Base-by-base conservation (phyloP, 805 yeast species). In the Saccharomycopsis javanensis region DNA sequence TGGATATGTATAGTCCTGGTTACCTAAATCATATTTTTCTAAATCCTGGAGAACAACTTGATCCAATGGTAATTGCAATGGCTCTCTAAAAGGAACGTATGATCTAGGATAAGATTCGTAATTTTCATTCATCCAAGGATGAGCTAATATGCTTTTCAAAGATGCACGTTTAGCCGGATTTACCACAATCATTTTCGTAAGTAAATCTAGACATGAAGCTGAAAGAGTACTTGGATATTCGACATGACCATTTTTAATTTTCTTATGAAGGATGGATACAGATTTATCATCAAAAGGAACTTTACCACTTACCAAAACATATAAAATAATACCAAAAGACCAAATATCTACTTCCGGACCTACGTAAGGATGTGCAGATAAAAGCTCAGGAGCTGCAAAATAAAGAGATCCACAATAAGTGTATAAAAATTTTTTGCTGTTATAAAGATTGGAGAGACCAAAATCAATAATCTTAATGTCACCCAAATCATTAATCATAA, bases 321-420 rank as follows among this genome's bases (percentile, higher is more conserved):
- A 94, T 54, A 94, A 72, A 0, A 94, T 98, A 33, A 94, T 96
- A 62, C 99, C 99, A 75, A 91, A 92, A 1, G 97, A 88, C 99
- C 99, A 94, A 18, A 94, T 85, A 69, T 94, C 99, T 52, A 94
- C 97, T 69, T 94, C 99, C 0, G 99, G 99, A 0, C 99, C 99
- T 37, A 80, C 76, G 66, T 94, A 94, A 0, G 97, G 97, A 63
- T 82, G 83, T 0, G 98, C 99, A 59, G 88, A 86, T 55, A 94
- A 75, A 63, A 94, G 76, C 70, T 94, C 99, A 0, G 99, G 99
- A 0, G 99, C 99, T 0, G 99, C 99, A 79, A 94, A 94, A 69
- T 94, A 94, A 54, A 94, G 75, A 0, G 97, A 90, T 2, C 99
- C 99, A 76, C 99, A 94, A 68, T 88, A 94, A 0, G 99, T 94